Evolutionary conservation across 2,329 filamentous ascomycete genomes (phyloP), one percentile per base, ranked within the genome.

Genomic region (Penicillium sp.): DNA sequence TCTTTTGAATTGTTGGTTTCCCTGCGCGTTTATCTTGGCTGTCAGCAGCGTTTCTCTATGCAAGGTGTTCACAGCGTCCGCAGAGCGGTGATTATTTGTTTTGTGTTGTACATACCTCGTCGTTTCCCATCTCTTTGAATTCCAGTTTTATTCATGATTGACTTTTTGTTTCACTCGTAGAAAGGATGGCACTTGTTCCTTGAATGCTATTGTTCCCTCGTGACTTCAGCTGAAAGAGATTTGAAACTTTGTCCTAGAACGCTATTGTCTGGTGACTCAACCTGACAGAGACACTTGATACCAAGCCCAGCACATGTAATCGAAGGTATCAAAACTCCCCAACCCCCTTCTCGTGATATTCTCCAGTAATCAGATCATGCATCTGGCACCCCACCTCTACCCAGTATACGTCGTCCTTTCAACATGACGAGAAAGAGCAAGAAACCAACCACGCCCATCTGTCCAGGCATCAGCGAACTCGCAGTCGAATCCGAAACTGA

Each of bases 21-120:
- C 44, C 27, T 56, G 42, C 44, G 43, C 39, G 18, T 31, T 40
- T 41, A 39, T 27, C 53, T 48, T 47, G 24, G 25, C n/a, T 47
- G 24, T 30, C 18, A 35, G 39, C 48, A 58, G 55, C 56, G 56
- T 54, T 49, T 47, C 50, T 53, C 44, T 55, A 44, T 54, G 50
- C 53, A 60, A 55, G 52, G 53, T 58, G 53, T 63, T 56, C 51
- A 53, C 56, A 61, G 58, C 49, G 49, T 58, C 46, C 55, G 51
- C 51, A 49, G 44, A 45, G 52, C 25, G 40, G 50, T 53, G n/a
- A 36, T 58, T 49, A 20, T 39, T 55, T 58, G 8, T 10, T 28
- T 28, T 46, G 53, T 51, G 28, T 28, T 22, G 45, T 53, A 39
- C 41, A 48, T 48, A 48, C 4, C 24, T 24, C 30, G 9, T 18